Conservation (phyloP, 2,329 filamentous ascomycete genomes). For the Aspergillus sp. region DNA sequence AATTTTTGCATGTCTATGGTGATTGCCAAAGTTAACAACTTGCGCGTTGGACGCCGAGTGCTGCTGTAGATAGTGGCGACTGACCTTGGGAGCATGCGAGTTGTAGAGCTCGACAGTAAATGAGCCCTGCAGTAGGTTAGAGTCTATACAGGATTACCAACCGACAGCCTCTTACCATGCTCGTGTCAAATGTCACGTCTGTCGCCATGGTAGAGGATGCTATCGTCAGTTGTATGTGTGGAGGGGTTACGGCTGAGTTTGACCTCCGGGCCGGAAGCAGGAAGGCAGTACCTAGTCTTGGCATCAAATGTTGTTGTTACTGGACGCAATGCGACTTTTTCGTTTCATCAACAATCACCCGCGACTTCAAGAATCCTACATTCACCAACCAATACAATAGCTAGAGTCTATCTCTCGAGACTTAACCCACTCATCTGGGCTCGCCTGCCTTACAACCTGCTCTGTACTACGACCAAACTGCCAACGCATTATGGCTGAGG, state of each 20-base stretch:
- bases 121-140: slow-evolving; percentile 60
- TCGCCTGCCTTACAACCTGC: background rate
- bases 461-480: background rate
- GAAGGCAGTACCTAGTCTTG: slow-evolving; percentile 19
- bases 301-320: slow-evolving; percentile 16
- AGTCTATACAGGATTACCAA: background rate
- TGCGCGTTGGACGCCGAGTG: background rate
- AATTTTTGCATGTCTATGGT: slow-evolving; percentile 76
- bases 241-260: slow-evolving; percentile 7
- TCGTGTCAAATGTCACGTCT: slow-evolving; percentile 77
- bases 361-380: background rate
- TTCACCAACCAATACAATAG: background rate
- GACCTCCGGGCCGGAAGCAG: slow-evolving; percentile 15
- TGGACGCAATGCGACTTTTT: slow-evolving; percentile 2
- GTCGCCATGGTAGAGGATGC: slow-evolving; percentile 62
- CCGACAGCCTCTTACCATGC: slow-evolving; percentile 61
- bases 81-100: slow-evolving; percentile 73
- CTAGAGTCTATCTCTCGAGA: background rate
- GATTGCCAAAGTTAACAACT: slow-evolving; percentile 18
- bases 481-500: slow-evolving; percentile 29
- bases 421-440: background rate
- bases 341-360: slow-evolving; percentile 9
- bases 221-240: background rate
- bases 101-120: slow-evolving; percentile 90
- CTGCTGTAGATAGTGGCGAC: slow-evolving; percentile 1